phyloP scores from a whole-genome alignment of 2,329 filamentous ascomycete genomes.

The Teratosphaeriaceae sp. region DNA sequence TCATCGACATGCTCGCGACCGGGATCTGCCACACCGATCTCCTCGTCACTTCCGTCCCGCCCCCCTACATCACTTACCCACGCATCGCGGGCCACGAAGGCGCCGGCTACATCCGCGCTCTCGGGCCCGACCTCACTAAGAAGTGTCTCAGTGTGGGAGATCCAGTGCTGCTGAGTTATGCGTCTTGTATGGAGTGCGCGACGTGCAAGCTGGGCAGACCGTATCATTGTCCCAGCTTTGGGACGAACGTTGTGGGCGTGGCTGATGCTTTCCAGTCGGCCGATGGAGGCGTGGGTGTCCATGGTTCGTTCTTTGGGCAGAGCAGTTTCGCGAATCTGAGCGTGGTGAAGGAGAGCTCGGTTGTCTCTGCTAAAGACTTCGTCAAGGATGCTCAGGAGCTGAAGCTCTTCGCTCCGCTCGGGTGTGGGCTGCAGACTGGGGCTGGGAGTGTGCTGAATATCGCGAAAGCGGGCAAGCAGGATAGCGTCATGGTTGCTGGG shows the following conservation, averaged over 20 bases:
- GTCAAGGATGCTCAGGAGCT: slow-evolving; percentile 19
- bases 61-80: neutral
- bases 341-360: slow-evolving; percentile 19
- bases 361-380: slow-evolving; percentile 16
- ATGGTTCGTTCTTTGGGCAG: slow-evolving; percentile 22
- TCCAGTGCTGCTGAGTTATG: slow-evolving; percentile 19
- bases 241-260: slow-evolving; percentile 12
- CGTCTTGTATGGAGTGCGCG: slow-evolving; percentile 15
- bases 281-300: slow-evolving; percentile 11
- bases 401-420: slow-evolving; percentile 21
- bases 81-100: slow-evolving; percentile 1
- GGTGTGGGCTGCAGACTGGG: slow-evolving; percentile 25
- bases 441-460: slow-evolving; percentile 21
- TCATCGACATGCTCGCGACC: slow-evolving; percentile 22
- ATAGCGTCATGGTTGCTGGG: slow-evolving; percentile 18
- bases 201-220: slow-evolving; percentile 14
- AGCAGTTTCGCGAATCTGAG: slow-evolving; percentile 19
- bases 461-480: slow-evolving; percentile 15
- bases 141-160: slow-evolving; percentile 15
- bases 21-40: too few relatives aligned
- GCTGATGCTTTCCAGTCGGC: slow-evolving; percentile 14
- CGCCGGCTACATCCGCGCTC: slow-evolving; percentile 32
- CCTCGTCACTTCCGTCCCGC: too few relatives aligned
- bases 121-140: slow-evolving; percentile 31
- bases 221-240: slow-evolving; percentile 19